Conservation (phyloP, 1,284 basidiomycete species). For the Dichomitus squalens region DNA sequence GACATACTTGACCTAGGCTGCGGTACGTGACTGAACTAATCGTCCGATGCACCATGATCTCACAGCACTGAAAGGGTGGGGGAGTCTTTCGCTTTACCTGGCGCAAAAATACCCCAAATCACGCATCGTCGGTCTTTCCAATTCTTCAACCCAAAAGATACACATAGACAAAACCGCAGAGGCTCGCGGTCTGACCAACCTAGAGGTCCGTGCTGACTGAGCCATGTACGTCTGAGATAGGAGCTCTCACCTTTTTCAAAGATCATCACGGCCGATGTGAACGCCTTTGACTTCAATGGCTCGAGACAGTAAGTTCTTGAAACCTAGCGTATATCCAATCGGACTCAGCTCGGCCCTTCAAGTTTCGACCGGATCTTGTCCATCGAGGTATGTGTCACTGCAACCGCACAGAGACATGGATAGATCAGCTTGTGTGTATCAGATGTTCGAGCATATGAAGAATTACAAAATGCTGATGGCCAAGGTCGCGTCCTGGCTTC, state of each 20-base stretch:
- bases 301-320: conserved; percentile 45
- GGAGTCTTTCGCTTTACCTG: conserved; percentile 69
- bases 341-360: conserved; percentile 22
- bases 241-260: conserved; percentile 23
- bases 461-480: conserved; percentile 69
- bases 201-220: conserved; percentile 43
- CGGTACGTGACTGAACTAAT: conserved; percentile 39
- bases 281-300: conserved; percentile 60
- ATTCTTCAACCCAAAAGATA: conserved; percentile 72
- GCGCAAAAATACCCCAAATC: conserved; percentile 77
- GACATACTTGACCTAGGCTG: conserved; percentile 77
- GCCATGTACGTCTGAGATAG: neutral
- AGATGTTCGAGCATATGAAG: conserved; percentile 88
- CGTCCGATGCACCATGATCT: neutral
- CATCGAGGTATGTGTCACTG: conserved; percentile 56
- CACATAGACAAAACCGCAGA: conserved; percentile 65
- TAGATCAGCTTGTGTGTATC: neutral
- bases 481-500: conserved; percentile 74
- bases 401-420: no score
- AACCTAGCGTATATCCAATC: no score
- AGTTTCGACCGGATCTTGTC: conserved; percentile 78
- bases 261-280: conserved; percentile 77
- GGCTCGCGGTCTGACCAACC: conserved; percentile 55
- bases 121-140: conserved; percentile 67
- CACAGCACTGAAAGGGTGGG: conserved; percentile 56